Evolutionary conservation across 2,329 filamentous ascomycete genomes (phyloP), one percentile per base, ranked within the genome.

Genomic region (Diaporthe vexans): DNA sequence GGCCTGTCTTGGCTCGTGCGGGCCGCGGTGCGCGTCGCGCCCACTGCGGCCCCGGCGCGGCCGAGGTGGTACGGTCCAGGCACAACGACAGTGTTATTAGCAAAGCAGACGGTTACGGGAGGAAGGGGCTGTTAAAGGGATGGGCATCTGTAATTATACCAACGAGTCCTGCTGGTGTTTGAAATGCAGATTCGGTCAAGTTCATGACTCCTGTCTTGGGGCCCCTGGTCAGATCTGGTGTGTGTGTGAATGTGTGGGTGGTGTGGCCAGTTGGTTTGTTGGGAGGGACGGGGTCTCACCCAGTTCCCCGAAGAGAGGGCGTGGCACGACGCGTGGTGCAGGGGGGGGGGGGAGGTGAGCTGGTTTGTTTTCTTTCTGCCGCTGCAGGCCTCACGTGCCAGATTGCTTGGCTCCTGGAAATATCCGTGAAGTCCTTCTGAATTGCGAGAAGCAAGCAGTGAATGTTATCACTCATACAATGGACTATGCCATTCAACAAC

Each of bases 131-230:
- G 63, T 56, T 51, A 63, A 63, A n/a, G 72, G 58, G 67, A 10
- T 21, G 58, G 43, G 35, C 24, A 63, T 77, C 78, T 82, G 81
- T 83, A 83, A 82, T 82, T 81, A 82, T 83, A 82, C 79, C 79
- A 80, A 52, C 61, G 72, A 72, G 72, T 73, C 65, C 71, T 57
- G 52, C 63, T 75, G 74, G 71, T 73, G 71, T 63, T 74, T 72
- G 46, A 65, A 63, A 61, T 59, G 58, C 57, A 75, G 74, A n/a
- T 54, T 37, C 48, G 46, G 29, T 52, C 11, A 40, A 54, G n/a
- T 68, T 52, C 33, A 40, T 11, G 11, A 68, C 9, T 26, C 6
- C n/a, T 68, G 48, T 26, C 15, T 9, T 1, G 24, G 37, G 2
- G 15, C 4, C 6, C 40, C 3, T 15, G 13, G 15, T 7, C 15